phyloP scores from a whole-genome alignment of 192 early-diverging fungal species.

The Coemansia biformis region DNA sequence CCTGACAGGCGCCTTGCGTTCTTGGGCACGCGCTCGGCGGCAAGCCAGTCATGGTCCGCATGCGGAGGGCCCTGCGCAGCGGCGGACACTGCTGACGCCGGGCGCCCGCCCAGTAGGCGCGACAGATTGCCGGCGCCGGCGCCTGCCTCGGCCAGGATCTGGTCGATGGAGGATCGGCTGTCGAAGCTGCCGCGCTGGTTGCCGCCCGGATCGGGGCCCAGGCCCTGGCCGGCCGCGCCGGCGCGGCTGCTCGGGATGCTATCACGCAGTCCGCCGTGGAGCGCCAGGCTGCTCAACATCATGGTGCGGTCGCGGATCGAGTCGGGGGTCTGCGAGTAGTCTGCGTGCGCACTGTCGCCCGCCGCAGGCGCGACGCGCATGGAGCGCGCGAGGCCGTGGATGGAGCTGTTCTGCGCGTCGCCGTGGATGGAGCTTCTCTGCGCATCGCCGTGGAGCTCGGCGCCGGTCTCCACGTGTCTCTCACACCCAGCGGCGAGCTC shows the following conservation, averaged over 20 bases:
- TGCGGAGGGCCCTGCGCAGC: constrained; percentile 14
- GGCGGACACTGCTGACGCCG: constrained; percentile 9
- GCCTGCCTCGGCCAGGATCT: constrained; percentile 24
- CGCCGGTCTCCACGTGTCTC: no score
- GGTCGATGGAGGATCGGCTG: constrained; percentile 37
- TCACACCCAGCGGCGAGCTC: no score
- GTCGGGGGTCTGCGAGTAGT: no score
- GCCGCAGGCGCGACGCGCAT: no score
- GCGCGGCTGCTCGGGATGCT: constrained; percentile 13
- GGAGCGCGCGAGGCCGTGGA: no score
- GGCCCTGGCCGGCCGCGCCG: constrained; percentile 5
- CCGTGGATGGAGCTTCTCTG: no score
- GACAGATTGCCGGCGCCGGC: constrained; percentile 25
- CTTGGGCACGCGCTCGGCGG: constrained; percentile 30
- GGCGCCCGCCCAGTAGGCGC: constrained; percentile 35
- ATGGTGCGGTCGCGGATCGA: no score
- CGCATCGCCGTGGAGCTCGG: no score
- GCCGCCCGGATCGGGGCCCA: constrained; percentile 4
- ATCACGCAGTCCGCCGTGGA: constrained; percentile 22
- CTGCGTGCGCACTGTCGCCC: no score
- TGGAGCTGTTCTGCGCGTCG: no score
- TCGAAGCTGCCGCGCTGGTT: constrained; percentile 29
- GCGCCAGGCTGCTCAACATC: constrained; percentile 12
- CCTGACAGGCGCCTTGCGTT: constrained; percentile 19
- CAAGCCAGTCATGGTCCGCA: constrained; percentile 21